These are phyloP conservation scores for Trebouxia sp. DNA, from an alignment of 139 green algal genomes.

Conservation along the genomic window DNA sequence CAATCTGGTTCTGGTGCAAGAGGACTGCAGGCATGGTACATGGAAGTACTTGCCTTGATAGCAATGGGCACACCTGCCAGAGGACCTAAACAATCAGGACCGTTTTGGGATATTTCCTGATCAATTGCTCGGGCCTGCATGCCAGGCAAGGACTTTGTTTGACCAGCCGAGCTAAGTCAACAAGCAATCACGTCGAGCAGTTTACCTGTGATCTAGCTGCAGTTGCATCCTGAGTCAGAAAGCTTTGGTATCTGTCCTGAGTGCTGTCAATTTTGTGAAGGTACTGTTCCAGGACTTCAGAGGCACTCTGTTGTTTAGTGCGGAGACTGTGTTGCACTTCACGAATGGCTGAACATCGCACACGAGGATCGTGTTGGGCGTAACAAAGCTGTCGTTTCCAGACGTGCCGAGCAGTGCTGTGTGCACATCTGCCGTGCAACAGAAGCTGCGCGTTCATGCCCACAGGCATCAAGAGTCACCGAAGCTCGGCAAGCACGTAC, in stretches of 20 bases:
- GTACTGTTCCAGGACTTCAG: conserved; percentile 57
- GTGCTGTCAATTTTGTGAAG: conserved; percentile 37
- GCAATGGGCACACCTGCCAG: conserved; percentile 85
- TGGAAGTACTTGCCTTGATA: conserved; percentile 70
- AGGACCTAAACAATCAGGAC: conserved; percentile 38
- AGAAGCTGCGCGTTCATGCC: neutral
- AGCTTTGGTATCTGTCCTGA: conserved; percentile 50
- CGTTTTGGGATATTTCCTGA: conserved; percentile 7
- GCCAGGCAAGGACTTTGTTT: neutral
- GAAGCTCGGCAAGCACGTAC: too few relatives aligned
- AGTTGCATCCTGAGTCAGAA: conserved; percentile 47
- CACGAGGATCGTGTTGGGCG: too few relatives aligned
- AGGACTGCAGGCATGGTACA: neutral
- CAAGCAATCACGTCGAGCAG: neutral
- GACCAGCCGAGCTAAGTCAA: neutral
- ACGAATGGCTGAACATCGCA: neutral
- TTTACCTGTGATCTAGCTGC: conserved; percentile 39
- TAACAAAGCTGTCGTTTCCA: neutral
- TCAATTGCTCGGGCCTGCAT: conserved; percentile 46
- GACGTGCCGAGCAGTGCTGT: neutral
- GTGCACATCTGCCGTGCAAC: neutral
- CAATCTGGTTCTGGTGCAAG: neutral
- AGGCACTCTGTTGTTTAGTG: conserved; percentile 34
- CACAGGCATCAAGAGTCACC: too few relatives aligned
- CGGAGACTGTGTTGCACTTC: neutral